Base-by-base conservation (phyloP, 768 basidiomycete genomes). In the Tricholoma flavovirens region DNA sequence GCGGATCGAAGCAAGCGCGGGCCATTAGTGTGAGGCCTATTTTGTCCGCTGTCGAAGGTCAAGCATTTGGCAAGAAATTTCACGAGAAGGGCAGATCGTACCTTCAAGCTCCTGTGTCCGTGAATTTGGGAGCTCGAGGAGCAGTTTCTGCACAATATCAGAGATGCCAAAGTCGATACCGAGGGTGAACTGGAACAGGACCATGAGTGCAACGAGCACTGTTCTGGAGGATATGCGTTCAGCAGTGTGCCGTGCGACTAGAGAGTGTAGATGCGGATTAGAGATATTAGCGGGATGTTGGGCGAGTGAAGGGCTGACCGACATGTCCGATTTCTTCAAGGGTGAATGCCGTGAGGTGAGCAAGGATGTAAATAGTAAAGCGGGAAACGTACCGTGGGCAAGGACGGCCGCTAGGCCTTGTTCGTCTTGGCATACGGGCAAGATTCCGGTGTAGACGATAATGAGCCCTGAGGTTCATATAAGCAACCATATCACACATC, bases 371-470 rank as follows among this genome's bases (percentile, higher is more conserved):
- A 24, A 9, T 17, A 9, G 40, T 21, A 21, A n/a, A 11, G 15
- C 15, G 26, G 29, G 33, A 42, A 10, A 65, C 79, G 3, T 53
- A 89, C 93, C 92, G 67, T 97, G 94, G 0, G 89, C 83, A 2
- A 98, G 71, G 1, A 97, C 86, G 15, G 86, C 86, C 1, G 94
- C 90, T 0, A 98, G 73, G 0, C 91, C 92, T 62, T 88, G 80
- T 61, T 93, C 90, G 59, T 92, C 84, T 58, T 73, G 74, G 46
- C 84, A 86, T 5, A 94, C 72, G 0, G 89, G 90, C 3, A 97
- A 68, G 33, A 97, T 91, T 0, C 94, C 94, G 0, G 92, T 93
- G 65, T 90, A 96, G 9, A 98, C 89, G 30, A 93, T 79, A 53
- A 97, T 85, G 50, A 86, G 78, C 1, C 87, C 88, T 84, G 14